Conservation (phyloP, 805 yeast species). For the Metschnikowia rubicola region DNA sequence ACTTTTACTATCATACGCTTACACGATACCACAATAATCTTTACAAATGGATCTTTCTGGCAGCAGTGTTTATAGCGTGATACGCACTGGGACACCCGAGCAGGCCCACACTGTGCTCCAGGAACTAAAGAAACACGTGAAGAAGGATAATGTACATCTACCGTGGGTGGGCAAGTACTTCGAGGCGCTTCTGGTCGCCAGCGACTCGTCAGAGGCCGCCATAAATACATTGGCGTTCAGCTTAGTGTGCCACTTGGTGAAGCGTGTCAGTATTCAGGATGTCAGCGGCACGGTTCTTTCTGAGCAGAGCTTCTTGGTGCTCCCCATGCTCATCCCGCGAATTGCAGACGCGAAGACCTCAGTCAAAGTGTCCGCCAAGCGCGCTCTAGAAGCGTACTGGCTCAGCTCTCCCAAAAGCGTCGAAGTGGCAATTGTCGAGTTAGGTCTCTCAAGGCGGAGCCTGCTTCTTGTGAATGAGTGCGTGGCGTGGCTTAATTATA, state of each 20-base stretch:
- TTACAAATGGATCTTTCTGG: slow-evolving; percentile 16
- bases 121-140: slow-evolving; percentile 51
- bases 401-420: slow-evolving; percentile 47
- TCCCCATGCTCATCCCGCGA: slow-evolving; percentile 50
- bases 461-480: slow-evolving; percentile 40
- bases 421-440: slow-evolving; percentile 41
- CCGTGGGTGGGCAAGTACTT: slow-evolving; percentile 47
- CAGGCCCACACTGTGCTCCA: slow-evolving; percentile 21
- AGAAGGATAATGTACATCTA: slow-evolving; percentile 52
- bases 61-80: slow-evolving; percentile 9
- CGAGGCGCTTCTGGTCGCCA: slow-evolving; percentile 46
- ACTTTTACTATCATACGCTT: too few species aligned
- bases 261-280: slow-evolving; percentile 58
- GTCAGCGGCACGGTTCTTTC: slow-evolving; percentile 35
- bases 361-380: slow-evolving; percentile 43
- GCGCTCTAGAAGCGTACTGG: slow-evolving; percentile 55
- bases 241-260: slow-evolving; percentile 53
- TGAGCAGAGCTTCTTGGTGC: slow-evolving; percentile 39
- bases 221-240: slow-evolving; percentile 45
- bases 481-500: slow-evolving; percentile 42
- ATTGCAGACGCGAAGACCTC: slow-evolving; percentile 40
- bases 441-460: slow-evolving; percentile 41
- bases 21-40: neutral
- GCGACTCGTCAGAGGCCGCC: slow-evolving; percentile 34
- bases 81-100: slow-evolving; percentile 10